Evolutionary conservation across 352 stramenopile genomes (phyloP).

Genomic region (Phytophthora ramorum): DNA sequence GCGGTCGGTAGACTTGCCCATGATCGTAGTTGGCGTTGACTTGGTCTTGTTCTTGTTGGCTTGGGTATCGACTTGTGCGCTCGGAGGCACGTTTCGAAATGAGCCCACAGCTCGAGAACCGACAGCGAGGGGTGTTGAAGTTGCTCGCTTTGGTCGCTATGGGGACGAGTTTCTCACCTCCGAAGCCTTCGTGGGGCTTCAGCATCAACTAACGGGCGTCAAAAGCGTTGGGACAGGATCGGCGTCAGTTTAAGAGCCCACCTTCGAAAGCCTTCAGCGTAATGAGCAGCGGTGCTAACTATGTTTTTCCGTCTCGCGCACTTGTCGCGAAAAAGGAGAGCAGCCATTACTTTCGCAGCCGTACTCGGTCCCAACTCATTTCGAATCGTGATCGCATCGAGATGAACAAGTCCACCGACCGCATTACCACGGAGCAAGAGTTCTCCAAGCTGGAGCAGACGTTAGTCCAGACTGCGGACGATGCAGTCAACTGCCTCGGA

Average conservation of each 20-base stretch:
- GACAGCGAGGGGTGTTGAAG: neutral
- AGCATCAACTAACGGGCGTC: too few relatives aligned
- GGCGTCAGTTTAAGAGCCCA: neutral
- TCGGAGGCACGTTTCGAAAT: constrained; percentile 34
- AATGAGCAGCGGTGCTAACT: too few relatives aligned
- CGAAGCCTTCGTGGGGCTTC: neutral
- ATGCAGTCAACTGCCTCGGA: constrained; percentile 22
- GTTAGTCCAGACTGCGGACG: constrained; percentile 16
- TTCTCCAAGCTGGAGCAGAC: constrained; percentile 16
- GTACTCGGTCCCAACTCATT: constrained; percentile 11
- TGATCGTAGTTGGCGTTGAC: neutral
- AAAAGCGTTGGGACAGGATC: neutral
- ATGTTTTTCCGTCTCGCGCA: neutral
- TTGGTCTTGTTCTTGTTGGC: constrained; percentile 2
- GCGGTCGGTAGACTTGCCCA: constrained; percentile 29
- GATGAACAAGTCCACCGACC: constrained; percentile 14
- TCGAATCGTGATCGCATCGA: constrained; percentile 6
- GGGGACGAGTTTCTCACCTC: neutral
- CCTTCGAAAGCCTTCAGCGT: too few relatives aligned
- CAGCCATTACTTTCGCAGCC: constrained; percentile 14
- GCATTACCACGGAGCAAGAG: constrained; percentile 14
- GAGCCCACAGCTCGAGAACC: neutral
- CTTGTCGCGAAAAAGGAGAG: constrained; percentile 4
- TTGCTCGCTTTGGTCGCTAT: neutral
- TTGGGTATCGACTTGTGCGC: constrained; percentile 22